These are phyloP conservation scores for Pseudogymnoascus sp. DNA, from an alignment of 2,329 filamentous ascomycete genomes.

Conservation along the genomic window DNA sequence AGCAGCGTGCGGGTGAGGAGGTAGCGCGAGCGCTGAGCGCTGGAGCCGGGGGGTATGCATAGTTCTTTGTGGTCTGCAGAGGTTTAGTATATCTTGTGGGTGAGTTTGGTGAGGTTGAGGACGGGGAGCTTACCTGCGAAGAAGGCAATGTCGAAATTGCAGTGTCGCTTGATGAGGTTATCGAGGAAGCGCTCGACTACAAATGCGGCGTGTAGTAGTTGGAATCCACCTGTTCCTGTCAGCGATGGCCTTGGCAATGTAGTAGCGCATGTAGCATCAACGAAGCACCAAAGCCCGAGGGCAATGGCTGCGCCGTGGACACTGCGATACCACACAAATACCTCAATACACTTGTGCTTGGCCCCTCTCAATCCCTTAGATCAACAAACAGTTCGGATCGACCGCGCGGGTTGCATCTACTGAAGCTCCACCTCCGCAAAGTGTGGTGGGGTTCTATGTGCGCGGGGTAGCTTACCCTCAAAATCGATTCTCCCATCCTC, in stretches of 20 bases:
- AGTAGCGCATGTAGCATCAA: neutral
- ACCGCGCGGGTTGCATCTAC: neutral
- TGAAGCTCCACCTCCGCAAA: neutral
- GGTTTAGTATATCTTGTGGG: constrained; percentile 13
- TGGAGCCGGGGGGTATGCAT: constrained; percentile 42
- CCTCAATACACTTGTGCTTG: neutral
- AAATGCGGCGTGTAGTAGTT: constrained; percentile 63
- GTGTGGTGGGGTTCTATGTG: neutral
- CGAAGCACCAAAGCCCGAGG: no score
- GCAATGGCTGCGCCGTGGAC: neutral
- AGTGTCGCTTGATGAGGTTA: constrained; percentile 52
- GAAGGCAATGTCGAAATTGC: constrained; percentile 64
- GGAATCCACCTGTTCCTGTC: constrained; percentile 46
- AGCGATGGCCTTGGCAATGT: neutral
- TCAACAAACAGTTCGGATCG: neutral
- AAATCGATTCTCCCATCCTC: constrained; percentile 57
- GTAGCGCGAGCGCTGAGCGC: constrained; percentile 35
- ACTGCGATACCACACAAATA: neutral
- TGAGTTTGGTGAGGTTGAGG: neutral
- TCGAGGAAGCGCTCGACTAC: constrained; percentile 58
- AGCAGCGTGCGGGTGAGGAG: constrained; percentile 54
- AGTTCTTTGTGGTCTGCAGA: constrained; percentile 38
- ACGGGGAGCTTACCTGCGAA: constrained; percentile 35
- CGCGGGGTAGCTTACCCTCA: constrained; percentile 30
- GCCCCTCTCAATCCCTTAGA: neutral